These are phyloP conservation scores for Hamamelis virginiana DNA, from an alignment of 164 flowering plant species.

Conservation along the genomic window DNA sequence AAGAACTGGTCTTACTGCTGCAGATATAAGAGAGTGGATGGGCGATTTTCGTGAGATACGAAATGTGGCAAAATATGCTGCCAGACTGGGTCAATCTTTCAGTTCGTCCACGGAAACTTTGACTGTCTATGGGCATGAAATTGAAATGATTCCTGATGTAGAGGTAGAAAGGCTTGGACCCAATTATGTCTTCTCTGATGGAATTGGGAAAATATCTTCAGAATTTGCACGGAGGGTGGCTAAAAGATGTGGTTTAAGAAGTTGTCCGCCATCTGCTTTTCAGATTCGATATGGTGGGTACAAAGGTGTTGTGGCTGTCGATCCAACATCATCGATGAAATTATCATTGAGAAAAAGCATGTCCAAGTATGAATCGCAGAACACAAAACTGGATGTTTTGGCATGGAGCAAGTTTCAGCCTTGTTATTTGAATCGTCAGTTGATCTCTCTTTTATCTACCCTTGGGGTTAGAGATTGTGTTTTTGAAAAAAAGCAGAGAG, in stretches of 20 bases:
- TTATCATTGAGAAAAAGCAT: slow-evolving; percentile 75
- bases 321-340: slow-evolving; percentile 54
- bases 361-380: slow-evolving; percentile 62
- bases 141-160: slow-evolving; percentile 60
- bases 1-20: slow-evolving; percentile 48
- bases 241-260: slow-evolving; percentile 49
- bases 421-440: slow-evolving; percentile 80
- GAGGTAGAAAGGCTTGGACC: slow-evolving; percentile 21
- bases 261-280: slow-evolving; percentile 66
- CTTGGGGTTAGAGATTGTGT: slow-evolving; percentile 69
- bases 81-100: slow-evolving; percentile 89
- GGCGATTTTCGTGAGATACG: slow-evolving; percentile 69
- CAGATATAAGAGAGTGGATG: slow-evolving; percentile 71
- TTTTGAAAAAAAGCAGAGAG: slow-evolving; percentile 69
- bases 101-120: slow-evolving; percentile 80
- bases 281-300: slow-evolving; percentile 89
- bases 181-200: slow-evolving; percentile 78
- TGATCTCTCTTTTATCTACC: slow-evolving; percentile 80
- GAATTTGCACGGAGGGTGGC: slow-evolving; percentile 73
- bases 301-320: slow-evolving; percentile 93
- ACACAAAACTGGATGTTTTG: slow-evolving; percentile 69
- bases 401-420: slow-evolving; percentile 77
- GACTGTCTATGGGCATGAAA: slow-evolving; percentile 47
- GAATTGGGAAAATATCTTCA: slow-evolving; percentile 88
- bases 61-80: slow-evolving; percentile 89